Evolutionary conservation across 2,329 filamentous ascomycete genomes (phyloP).

Genomic region (Clonostachys solani): DNA sequence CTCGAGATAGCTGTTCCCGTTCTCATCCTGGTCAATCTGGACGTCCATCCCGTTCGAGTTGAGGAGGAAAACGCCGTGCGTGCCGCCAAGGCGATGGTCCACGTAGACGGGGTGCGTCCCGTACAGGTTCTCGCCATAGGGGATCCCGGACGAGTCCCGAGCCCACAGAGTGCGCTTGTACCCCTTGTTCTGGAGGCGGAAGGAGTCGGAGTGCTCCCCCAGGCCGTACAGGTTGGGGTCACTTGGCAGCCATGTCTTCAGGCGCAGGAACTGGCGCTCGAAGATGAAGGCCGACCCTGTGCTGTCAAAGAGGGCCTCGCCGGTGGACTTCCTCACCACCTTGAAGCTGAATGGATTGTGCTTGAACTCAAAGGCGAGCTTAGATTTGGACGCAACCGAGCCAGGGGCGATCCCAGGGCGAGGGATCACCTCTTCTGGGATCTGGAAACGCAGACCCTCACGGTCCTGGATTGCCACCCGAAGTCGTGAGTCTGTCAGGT

Average conservation of each 20-base stretch:
- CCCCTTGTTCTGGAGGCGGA: constrained; percentile 11
- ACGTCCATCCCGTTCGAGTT: constrained; percentile 73
- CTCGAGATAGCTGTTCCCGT: constrained; percentile 59
- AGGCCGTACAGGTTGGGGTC: constrained; percentile 74
- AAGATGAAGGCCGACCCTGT: constrained; percentile 61
- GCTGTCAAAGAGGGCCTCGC: constrained; percentile 66
- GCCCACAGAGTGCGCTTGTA: constrained; percentile 57
- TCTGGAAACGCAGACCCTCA: constrained; percentile 60
- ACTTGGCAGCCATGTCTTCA: constrained; percentile 59
- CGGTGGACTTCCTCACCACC: constrained; percentile 51
- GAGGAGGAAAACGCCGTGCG: constrained; percentile 63
- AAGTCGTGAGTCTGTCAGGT: constrained; percentile 48
- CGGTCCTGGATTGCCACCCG: constrained; percentile 68
- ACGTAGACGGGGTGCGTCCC: constrained; percentile 68
- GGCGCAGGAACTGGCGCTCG: constrained; percentile 75
- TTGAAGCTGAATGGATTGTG: constrained; percentile 58
- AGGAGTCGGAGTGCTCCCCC: constrained; percentile 65
- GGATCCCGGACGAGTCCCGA: constrained; percentile 57
- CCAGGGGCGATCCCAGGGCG: constrained; percentile 33
- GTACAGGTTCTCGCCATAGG: constrained; percentile 61
- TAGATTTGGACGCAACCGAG: constrained; percentile 13
- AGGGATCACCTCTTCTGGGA: constrained; percentile 61
- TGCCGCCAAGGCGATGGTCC: constrained; percentile 54
- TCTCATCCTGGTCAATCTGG: constrained; percentile 58
- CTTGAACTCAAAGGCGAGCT: constrained; percentile 34